These are phyloP conservation scores for Cucurbita ficifolia DNA, from an alignment of 306 rosid species.

Conservation along the genomic window DNA sequence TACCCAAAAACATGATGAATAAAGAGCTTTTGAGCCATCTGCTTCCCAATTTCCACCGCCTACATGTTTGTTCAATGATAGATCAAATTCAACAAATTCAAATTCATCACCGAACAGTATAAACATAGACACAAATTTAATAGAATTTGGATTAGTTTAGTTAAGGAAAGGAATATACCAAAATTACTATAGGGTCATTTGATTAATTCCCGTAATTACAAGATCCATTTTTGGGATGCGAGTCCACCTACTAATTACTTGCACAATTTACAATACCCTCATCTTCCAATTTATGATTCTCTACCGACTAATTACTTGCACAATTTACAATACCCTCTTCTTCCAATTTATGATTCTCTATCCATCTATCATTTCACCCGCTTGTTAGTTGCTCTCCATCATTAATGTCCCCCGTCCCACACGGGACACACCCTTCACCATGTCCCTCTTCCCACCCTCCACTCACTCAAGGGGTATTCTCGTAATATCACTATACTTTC, in stretches of 20 bases:
- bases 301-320: neutral
- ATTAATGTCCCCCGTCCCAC: neutral
- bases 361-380: neutral
- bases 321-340: neutral
- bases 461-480: neutral
- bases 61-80: no score
- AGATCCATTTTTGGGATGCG: neutral
- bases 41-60: constrained; percentile 80
- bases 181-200: neutral
- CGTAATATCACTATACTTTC: neutral
- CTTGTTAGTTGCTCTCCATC: neutral
- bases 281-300: no score
- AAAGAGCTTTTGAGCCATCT: constrained; percentile 57
- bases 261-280: neutral
- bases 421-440: neutral
- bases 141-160: neutral
- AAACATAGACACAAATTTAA: no score
- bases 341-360: neutral
- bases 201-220: neutral
- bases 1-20: constrained; percentile 88
- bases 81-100: no score
- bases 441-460: neutral
- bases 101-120: no score
- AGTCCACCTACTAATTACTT: neutral
- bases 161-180: neutral